A percentile compares a stretch with the other conserved stretches of the same genome.
phyloP scores from a whole-genome alignment of 441 rosid genomes.

The Pelargonium australe region DNA sequence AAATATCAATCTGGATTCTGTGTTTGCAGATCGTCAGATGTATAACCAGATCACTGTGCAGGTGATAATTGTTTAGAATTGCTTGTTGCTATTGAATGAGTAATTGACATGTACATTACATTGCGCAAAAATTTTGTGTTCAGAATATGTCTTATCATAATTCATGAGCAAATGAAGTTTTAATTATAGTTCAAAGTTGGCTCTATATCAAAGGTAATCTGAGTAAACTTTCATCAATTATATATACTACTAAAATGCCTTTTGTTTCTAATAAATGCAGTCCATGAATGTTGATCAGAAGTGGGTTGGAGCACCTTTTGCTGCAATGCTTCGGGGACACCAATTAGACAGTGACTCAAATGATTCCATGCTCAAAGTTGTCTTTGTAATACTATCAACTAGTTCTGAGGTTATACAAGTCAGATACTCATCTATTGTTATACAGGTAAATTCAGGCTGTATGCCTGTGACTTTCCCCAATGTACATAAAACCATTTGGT shows the following conservation, averaged over 20 bases:
- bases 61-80: constrained; percentile 39
- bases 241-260: constrained; percentile 1
- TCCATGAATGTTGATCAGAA: constrained; percentile 65
- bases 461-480: constrained; percentile 3
- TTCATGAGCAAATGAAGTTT: constrained; percentile 5
- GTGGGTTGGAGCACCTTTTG: constrained; percentile 86
- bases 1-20: constrained; percentile 53
- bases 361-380: constrained; percentile 49
- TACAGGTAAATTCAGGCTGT: constrained; percentile 57
- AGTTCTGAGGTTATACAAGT: constrained; percentile 71
- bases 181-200: neutral
- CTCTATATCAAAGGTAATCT: neutral
- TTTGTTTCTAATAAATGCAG: constrained; percentile 38
- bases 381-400: constrained; percentile 52
- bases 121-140: constrained; percentile 20
- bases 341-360: constrained; percentile 42
- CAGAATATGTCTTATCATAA: constrained; percentile 10
- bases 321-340: constrained; percentile 86
- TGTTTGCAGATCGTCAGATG: constrained; percentile 59
- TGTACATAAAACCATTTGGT: constrained; percentile 6
- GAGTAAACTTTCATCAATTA: neutral
- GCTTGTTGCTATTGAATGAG: constrained; percentile 18
- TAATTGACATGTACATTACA: constrained; percentile 17
- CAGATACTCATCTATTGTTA: constrained; percentile 60
- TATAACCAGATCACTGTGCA: constrained; percentile 67